A percentile compares a stretch with the other conserved stretches of the same genome.
These are phyloP conservation scores for Alternaria sp. DNA, from an alignment of 2,329 filamentous ascomycete genomes.

Conservation along the genomic window DNA sequence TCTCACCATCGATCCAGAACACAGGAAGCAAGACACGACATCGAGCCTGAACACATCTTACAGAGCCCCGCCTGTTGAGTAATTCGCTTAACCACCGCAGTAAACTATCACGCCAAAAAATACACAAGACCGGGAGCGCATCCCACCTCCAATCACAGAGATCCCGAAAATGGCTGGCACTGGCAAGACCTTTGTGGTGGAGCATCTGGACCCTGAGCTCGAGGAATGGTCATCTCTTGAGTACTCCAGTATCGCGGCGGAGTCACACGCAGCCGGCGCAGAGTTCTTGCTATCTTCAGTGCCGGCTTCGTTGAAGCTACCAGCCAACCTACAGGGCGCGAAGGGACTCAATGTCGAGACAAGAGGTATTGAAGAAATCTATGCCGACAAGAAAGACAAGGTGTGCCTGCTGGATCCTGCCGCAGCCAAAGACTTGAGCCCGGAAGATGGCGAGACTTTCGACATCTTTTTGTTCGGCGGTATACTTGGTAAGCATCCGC, in stretches of 20 bases:
- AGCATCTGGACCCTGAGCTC: conserved; percentile 94
- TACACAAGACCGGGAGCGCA: conserved; percentile 16
- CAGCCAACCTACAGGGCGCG: conserved; percentile 63
- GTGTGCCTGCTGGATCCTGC: conserved; percentile 91
- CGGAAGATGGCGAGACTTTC: conserved; percentile 81
- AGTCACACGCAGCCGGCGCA: conserved; percentile 71
- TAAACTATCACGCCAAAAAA: conserved; percentile 6
- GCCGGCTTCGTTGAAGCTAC: conserved; percentile 68
- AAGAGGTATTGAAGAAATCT: conserved; percentile 82
- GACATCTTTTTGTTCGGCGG: conserved; percentile 95
- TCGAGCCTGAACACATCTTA: neutral
- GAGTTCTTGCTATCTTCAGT: conserved; percentile 85
- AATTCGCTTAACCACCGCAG: conserved; percentile 7
- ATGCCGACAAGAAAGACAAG: conserved; percentile 71
- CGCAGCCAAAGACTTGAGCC: conserved; percentile 79
- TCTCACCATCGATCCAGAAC: conserved; percentile 19
- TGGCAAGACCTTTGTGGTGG: conserved; percentile 84
- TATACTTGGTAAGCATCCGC: conserved; percentile 74
- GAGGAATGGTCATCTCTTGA: conserved; percentile 94
- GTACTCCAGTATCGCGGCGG: conserved; percentile 84
- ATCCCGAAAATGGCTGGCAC: conserved; percentile 36
- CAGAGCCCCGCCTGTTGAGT: neutral
- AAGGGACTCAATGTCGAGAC: conserved; percentile 74
- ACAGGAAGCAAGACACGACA: conserved; percentile 4
- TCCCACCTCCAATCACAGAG: conserved; percentile 16